Percentiles rank a stretch among this genome's conserved stretches.
Conservation (phyloP, 2,329 filamentous ascomycete species). For the Aureobasidium sp. region DNA sequence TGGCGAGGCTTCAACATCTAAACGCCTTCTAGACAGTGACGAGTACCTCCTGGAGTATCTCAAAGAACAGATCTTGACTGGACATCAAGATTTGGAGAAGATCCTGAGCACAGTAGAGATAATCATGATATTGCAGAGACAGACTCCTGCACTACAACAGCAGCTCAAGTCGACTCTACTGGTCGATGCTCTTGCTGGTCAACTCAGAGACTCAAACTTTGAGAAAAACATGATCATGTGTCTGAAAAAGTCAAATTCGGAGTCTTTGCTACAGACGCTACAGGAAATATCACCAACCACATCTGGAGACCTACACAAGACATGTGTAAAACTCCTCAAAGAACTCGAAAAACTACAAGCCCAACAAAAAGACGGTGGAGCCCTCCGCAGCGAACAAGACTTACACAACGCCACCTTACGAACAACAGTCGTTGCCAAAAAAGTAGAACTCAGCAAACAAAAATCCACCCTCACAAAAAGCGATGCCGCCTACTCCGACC, state of each 20-base stretch:
- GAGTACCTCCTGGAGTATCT: conserved; percentile 56
- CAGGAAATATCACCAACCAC: conserved; percentile 18
- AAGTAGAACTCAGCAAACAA: conserved; percentile 82
- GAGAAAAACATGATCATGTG: conserved; percentile 61
- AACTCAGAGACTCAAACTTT: conserved; percentile 57
- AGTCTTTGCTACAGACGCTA: conserved; percentile 54
- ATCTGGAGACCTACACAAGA: conserved; percentile 26
- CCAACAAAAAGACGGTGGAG: conserved; percentile 24
- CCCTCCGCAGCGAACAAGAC: conserved; percentile 79
- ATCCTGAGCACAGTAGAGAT: conserved; percentile 43
- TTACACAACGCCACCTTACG: conserved; percentile 74
- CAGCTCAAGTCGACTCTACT: conserved; percentile 59
- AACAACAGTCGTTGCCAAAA: conserved; percentile 85
- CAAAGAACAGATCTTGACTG: conserved; percentile 30
- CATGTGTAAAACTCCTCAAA: conserved; percentile 34
- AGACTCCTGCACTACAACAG: conserved; percentile 39
- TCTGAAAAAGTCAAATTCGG: conserved; percentile 67
- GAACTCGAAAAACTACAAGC: conserved; percentile 30
- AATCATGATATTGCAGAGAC: conserved; percentile 40
- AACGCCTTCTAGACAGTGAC: conserved; percentile 67
- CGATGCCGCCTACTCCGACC: conserved; percentile 74
- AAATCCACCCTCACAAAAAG: conserved; percentile 74
- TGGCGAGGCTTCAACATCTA: conserved; percentile 42
- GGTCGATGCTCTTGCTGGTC: conserved; percentile 64
- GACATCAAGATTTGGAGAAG: conserved; percentile 37